A percentile compares a stretch with the other conserved stretches of the same genome.
phyloP scores from a whole-genome alignment of 1,284 basidiomycete genomes.

The Leucoagaricus sp. region DNA sequence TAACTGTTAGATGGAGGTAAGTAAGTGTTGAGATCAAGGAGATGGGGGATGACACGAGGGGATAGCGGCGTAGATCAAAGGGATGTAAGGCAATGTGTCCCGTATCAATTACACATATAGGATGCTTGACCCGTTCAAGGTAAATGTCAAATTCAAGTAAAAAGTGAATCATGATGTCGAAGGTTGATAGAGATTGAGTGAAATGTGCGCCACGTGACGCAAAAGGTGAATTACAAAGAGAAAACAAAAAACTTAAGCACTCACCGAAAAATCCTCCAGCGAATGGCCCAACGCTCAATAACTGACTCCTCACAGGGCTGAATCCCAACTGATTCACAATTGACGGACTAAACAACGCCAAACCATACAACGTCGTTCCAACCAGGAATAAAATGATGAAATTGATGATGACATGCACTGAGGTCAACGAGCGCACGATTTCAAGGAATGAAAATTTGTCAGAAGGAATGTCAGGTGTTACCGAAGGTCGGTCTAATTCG shows the following conservation, averaged over 20 bases:
- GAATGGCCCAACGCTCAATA: conserved; percentile 36
- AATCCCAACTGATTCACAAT: conserved; percentile 47
- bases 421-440: conserved; percentile 29
- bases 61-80: neutral
- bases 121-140: too few species aligned
- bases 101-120: too few species aligned
- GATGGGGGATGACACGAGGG: neutral
- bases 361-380: conserved; percentile 43
- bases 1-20: conserved; percentile 21
- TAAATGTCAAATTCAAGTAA: too few species aligned
- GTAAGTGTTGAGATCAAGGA: neutral
- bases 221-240: too few species aligned
- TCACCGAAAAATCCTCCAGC: conserved; percentile 33
- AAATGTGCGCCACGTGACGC: too few species aligned
- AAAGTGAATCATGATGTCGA: too few species aligned
- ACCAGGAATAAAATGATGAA: conserved; percentile 46
- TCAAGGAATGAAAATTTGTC: conserved; percentile 34
- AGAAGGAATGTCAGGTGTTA: conserved; percentile 21
- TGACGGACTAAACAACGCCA: conserved; percentile 44
- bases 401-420: conserved; percentile 35
- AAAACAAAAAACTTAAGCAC: conserved; percentile 8
- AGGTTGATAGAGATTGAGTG: too few species aligned
- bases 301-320: conserved; percentile 29
- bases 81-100: too few species aligned
- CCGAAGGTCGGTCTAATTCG: conserved; percentile 30